Evolutionary conservation across 495 filamentous ascomycete species (phyloP), one percentile per base, ranked within the genome.

Genomic region (Bryoglossum gracile): DNA sequence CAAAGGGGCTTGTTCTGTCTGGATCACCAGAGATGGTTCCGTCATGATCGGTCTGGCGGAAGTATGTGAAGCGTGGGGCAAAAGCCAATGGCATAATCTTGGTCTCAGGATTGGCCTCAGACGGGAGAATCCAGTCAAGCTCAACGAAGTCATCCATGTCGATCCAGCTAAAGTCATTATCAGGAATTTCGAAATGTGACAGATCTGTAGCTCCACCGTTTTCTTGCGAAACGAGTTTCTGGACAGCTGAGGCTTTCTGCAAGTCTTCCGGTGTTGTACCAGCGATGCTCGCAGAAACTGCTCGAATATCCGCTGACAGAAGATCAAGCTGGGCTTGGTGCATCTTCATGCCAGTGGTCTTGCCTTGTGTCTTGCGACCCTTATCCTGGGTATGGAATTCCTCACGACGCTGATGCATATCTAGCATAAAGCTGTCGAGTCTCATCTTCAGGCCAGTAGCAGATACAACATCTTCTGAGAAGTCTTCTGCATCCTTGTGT

Each of bases 91-190:
- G 92, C 46, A 97, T 70, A 40, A 98, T 96, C 58, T 87, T 87
- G 1, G 91, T 95, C 46, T 92, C 83, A 17, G 94, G 92, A 51
- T 94, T 90, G 21, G 86, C 83, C 57, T 92, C 86, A 21, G 86
- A 86, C 0, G 92, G 91, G 14, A 96, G 68, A 48, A 95, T 86
- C 89, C 91, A 96, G 61, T 95, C 92, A 8, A 97, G 72, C 63
- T 98, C 92, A 21, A 97, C 88, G 68, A 97, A 97, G 62, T 98
- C 92, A 65, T 98, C 92, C 89, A 97, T 96, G 62, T 98, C 92
- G 58, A 97, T 84, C 92, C 92, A 98, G 44, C 80, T 83, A 55
- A 87, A 78, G 62, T 98, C 92, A 30, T 90, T 87, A 60, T 98
- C 92, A 0, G 89, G 89, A 48, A 98, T 95, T 0, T 81, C 89